Percentiles rank a stretch among this genome's conserved stretches.
These are phyloP conservation scores for Pythium dissotocum DNA, from an alignment of 352 stramenopile species.

Conservation along the genomic window DNA sequence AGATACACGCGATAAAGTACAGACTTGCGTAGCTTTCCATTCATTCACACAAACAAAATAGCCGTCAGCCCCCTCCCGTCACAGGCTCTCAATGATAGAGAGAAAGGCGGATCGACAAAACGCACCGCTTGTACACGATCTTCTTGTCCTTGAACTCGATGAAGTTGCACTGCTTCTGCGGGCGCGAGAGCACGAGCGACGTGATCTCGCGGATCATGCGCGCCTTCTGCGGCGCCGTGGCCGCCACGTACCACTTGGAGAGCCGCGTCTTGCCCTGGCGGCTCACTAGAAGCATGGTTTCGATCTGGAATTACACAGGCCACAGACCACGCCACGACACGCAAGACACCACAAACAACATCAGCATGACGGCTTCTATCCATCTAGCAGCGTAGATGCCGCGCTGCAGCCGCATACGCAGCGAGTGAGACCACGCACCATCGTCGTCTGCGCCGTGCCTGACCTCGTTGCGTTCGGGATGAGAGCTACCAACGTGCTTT, in stretches of 20 bases:
- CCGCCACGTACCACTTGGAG: conserved; percentile 88
- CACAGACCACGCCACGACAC: too few species aligned
- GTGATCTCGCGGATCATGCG: conserved; percentile 90
- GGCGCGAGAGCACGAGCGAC: conserved; percentile 82
- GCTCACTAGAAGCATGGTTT: conserved; percentile 88
- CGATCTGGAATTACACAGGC: conserved; percentile 51
- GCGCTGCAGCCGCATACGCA: too few species aligned
- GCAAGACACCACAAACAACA: conserved; percentile 21
- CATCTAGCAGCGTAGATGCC: neutral
- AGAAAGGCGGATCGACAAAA: neutral
- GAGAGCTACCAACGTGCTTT: neutral
- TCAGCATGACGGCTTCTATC: conserved; percentile 14
- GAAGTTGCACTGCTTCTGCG: conserved; percentile 91
- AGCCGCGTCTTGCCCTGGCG: conserved; percentile 92
- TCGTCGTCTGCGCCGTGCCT: neutral
- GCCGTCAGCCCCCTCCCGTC: too few species aligned
- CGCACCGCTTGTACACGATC: conserved; percentile 95
- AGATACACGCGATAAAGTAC: conserved; percentile 97
- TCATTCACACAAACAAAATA: too few species aligned
- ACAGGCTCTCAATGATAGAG: neutral
- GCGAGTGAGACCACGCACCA: neutral
- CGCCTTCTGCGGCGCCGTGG: conserved; percentile 81
- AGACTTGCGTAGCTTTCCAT: conserved; percentile 92
- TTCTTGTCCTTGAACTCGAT: conserved; percentile 98
- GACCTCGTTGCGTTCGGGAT: neutral